Percentiles rank a stretch among this genome's conserved stretches.
These are phyloP conservation scores for Nitzschia inconspicua DNA, from an alignment of 108 stramenopile species.

Conservation along the genomic window DNA sequence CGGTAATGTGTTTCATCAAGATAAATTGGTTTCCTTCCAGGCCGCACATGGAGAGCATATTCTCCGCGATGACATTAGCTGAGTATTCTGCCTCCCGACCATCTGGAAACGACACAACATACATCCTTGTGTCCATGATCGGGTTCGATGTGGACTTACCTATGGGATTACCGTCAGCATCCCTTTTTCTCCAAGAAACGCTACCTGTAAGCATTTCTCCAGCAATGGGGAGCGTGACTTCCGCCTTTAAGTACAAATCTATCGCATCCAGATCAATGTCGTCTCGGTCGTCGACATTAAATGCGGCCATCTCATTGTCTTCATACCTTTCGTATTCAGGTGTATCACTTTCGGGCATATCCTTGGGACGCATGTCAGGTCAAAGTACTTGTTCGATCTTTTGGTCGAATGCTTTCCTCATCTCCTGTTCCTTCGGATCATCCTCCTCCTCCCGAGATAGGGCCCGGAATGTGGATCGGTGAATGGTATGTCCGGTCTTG, in stretches of 20 bases:
- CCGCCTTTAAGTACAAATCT: constrained; percentile 37
- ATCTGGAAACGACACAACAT: constrained; percentile 48
- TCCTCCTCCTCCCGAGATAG: too few relatives aligned
- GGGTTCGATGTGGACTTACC: constrained; percentile 35
- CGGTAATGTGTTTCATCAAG: constrained; percentile 14
- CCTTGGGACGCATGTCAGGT: background rate
- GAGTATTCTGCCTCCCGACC: constrained; percentile 36
- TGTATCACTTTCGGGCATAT: background rate
- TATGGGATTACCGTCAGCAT: constrained; percentile 21
- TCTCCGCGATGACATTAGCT: constrained; percentile 57
- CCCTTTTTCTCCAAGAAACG: constrained; percentile 18
- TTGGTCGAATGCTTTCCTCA: background rate
- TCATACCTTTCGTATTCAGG: background rate
- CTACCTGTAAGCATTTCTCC: background rate
- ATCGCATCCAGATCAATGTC: background rate
- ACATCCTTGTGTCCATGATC: constrained; percentile 29
- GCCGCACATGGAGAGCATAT: constrained; percentile 34
- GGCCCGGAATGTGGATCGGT: too few relatives aligned
- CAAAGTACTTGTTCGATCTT: background rate
- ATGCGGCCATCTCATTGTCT: background rate
- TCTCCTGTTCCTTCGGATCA: background rate
- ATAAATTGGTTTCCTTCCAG: constrained; percentile 19
- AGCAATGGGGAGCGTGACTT: constrained; percentile 33
- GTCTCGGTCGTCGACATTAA: background rate
- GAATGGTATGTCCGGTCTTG: too few relatives aligned